These are phyloP conservation scores for Rhizopus arrhizus DNA, from an alignment of 371 early-diverging fungal genomes.

Conservation along the genomic window DNA sequence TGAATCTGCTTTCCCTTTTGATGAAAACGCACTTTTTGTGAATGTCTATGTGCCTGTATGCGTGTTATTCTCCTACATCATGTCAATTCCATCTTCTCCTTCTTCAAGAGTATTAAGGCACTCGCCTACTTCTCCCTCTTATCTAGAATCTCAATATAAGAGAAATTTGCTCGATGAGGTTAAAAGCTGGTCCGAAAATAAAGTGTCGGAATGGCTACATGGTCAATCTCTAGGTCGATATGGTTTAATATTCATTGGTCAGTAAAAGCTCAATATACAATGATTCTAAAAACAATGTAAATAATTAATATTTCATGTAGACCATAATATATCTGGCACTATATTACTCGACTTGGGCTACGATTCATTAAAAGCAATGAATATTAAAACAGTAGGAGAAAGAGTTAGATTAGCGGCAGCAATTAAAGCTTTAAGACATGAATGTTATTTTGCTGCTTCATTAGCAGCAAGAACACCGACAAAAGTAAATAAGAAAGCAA, in stretches of 20 bases:
- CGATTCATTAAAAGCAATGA: slow-evolving; percentile 79
- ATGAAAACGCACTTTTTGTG: too few relatives aligned
- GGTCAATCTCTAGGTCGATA: slow-evolving; percentile 73
- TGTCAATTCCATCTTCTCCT: slow-evolving; percentile 25
- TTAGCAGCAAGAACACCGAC: slow-evolving; percentile 36
- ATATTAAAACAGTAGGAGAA: slow-evolving; percentile 82
- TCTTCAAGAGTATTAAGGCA: slow-evolving; percentile 24
- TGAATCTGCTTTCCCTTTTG: too few relatives aligned
- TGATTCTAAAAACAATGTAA: not conserved
- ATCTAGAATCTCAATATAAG: slow-evolving; percentile 37
- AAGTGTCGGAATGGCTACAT: slow-evolving; percentile 77
- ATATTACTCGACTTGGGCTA: slow-evolving; percentile 83
- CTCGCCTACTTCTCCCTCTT: slow-evolving; percentile 60
- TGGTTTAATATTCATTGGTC: slow-evolving; percentile 66
- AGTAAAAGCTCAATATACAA: not conserved
- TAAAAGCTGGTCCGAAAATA: slow-evolving; percentile 68
- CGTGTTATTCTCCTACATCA: not conserved
- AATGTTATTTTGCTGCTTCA: slow-evolving; percentile 53
- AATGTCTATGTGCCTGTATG: too few relatives aligned
- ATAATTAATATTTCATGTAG: slow-evolving; percentile 28
- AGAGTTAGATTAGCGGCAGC: slow-evolving; percentile 76
- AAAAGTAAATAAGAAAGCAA: slow-evolving; percentile 7
- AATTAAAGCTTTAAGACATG: slow-evolving; percentile 70
- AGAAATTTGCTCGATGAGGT: slow-evolving; percentile 53
- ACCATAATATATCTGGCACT: slow-evolving; percentile 79